Conservation (phyloP, 495 filamentous ascomycete genomes). For the Hypoxylon cercidicola region DNA sequence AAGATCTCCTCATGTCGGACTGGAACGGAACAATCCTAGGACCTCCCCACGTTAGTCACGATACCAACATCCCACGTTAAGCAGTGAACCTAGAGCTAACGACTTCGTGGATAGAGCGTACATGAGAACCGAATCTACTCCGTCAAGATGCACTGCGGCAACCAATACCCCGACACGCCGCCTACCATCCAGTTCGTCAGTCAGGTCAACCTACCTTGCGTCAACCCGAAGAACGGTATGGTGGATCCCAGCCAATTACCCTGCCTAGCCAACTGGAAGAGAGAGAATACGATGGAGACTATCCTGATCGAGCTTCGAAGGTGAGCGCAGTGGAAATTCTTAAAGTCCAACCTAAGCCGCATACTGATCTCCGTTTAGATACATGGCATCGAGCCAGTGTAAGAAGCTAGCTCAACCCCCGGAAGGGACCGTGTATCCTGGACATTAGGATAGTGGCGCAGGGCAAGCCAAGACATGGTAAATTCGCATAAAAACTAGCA, state of each 20-base stretch:
- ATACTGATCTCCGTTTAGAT: conserved; percentile 63
- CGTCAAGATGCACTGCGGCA: conserved; percentile 95
- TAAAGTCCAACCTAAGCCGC: background rate
- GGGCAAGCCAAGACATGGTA: background rate
- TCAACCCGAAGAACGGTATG: conserved; percentile 79
- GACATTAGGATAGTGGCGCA: conserved; percentile 27
- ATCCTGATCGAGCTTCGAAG: conserved; percentile 88
- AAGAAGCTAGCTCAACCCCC: conserved; percentile 96
- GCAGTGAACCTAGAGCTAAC: conserved; percentile 18
- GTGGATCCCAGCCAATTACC: conserved; percentile 86
- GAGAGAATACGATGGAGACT: conserved; percentile 91
- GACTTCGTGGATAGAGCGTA: conserved; percentile 70
- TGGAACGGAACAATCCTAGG: conserved; percentile 98
- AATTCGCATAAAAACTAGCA: too few relatives aligned
- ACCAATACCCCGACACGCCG: conserved; percentile 87
- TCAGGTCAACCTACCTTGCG: conserved; percentile 94
- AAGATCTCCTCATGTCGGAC: conserved; percentile 96
- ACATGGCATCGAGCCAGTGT: conserved; percentile 91
- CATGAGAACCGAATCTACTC: conserved; percentile 99
- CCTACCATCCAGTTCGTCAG: conserved; percentile 91
- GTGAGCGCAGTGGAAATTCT: conserved; percentile 50
- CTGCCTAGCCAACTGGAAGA: conserved; percentile 87
- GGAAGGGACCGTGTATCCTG: conserved; percentile 80
- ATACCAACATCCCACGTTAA: background rate
- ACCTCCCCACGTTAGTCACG: conserved; percentile 84